A percentile compares a stretch with the other conserved stretches of the same genome.
Evolutionary conservation across 305 asterid genomes (phyloP).

Genomic region (Euphrasia arctica): DNA sequence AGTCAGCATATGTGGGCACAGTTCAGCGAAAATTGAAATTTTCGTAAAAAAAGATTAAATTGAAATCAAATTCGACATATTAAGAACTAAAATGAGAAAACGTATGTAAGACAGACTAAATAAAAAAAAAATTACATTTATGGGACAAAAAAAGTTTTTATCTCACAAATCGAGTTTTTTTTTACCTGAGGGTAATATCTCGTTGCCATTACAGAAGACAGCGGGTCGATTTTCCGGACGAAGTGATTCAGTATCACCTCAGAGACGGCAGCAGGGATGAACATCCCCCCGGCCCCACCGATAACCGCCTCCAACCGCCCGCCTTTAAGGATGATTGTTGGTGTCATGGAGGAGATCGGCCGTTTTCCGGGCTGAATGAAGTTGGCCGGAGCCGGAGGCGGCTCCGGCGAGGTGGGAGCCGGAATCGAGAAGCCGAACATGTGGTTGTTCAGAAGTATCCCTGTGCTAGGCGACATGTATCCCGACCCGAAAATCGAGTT

Average conservation of each 20-base stretch:
- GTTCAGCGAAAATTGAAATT: too few relatives aligned
- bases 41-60: too few relatives aligned
- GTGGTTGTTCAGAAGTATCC: conserved; percentile 49
- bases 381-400: conserved; percentile 42
- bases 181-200: conserved; percentile 43
- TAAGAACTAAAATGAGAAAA: too few relatives aligned
- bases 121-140: too few relatives aligned
- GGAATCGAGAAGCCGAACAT: conserved; percentile 48
- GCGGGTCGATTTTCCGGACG: conserved; percentile 39
- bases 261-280: conserved; percentile 35
- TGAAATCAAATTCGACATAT: too few relatives aligned
- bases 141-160: too few relatives aligned
- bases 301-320: conserved; percentile 37
- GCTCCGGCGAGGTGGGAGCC: conserved; percentile 21
- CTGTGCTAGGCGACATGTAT: conserved; percentile 38
- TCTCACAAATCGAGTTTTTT: too few relatives aligned
- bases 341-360: conserved; percentile 49
- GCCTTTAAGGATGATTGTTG: conserved; percentile 30
- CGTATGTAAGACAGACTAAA: too few relatives aligned
- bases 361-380: conserved; percentile 40
- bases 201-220: conserved; percentile 47
- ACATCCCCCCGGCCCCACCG: conserved; percentile 47
- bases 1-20: too few relatives aligned
- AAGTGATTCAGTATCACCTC: conserved; percentile 44
- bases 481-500: conserved; percentile 39